These are phyloP conservation scores for Teunomyces stri DNA, from an alignment of 805 yeast species.

Conservation along the genomic window DNA sequence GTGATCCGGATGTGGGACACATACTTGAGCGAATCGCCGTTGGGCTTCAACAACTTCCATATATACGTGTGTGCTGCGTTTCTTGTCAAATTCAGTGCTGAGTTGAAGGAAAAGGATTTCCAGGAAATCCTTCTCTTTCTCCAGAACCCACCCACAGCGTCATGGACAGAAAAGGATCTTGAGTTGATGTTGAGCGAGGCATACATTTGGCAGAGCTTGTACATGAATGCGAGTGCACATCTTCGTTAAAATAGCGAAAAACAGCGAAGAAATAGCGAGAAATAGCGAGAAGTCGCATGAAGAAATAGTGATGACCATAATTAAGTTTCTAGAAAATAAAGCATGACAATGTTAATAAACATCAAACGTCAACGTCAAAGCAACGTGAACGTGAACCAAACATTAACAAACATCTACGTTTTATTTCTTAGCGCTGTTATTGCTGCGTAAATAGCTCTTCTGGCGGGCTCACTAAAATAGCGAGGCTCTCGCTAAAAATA, in stretches of 20 bases:
- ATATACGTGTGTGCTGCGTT: constrained; percentile 98
- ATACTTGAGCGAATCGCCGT: constrained; percentile 68
- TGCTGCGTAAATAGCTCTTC: too few species aligned
- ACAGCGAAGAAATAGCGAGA: not conserved
- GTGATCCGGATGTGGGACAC: constrained; percentile 98
- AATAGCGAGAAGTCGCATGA: not conserved
- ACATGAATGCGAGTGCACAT: constrained; percentile 88
- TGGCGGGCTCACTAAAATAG: too few species aligned
- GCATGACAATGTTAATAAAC: too few species aligned
- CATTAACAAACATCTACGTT: too few species aligned
- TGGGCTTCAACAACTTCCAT: constrained; percentile 89
- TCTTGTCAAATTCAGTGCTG: constrained; percentile 79
- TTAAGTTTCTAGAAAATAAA: too few species aligned
- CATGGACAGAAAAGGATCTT: constrained; percentile 86
- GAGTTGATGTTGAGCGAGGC: constrained; percentile 94
- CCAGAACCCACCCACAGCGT: constrained; percentile 83
- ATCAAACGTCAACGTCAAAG: too few species aligned
- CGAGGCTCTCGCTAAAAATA: not conserved
- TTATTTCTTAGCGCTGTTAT: too few species aligned
- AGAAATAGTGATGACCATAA: not conserved
- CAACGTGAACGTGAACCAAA: too few species aligned
- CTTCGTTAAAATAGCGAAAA: constrained; percentile 37
- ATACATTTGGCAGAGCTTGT: constrained; percentile 91
- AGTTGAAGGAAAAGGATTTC: constrained; percentile 80
- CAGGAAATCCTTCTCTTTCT: constrained; percentile 90